Base-by-base conservation (phyloP, 208 protist species). In the Phytomonas sp. region DNA sequence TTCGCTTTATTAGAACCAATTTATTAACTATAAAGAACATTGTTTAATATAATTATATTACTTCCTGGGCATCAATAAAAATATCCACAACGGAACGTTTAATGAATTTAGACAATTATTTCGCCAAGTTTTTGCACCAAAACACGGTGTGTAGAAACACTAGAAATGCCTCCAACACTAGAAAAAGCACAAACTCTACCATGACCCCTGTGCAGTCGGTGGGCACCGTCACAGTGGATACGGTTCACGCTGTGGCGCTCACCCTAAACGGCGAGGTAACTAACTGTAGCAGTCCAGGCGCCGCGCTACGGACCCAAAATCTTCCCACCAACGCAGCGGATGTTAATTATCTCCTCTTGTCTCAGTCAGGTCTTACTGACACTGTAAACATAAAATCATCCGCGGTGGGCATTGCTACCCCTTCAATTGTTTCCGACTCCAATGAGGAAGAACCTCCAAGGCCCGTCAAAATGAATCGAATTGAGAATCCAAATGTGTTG, bases 61-160 rank as follows among this genome's bases (percentile, higher is more conserved):
- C 11, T n/a, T 56, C 32, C 37, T 63, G 32, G 5, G 51, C 31
- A 71, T 65, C 0, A 67, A 70, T 46, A 70, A 60, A 64, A 26
- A 67, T 7, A 66, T 74, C 33, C 15, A 67, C 31, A 36, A 73
- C 6, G 9, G 2, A 20, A 2, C 32, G 33, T 32, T 33, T 29
- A 6, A 82, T 79, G 76, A 87, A 75, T 53, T 43, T 89, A 28
- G 78, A 89, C 32, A 89, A 89, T 51, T 89, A 89, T 75, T 89
- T 89, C 46, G 68, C 84, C 33, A 69, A 59, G 20, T 89, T 81
- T 59, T 71, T 89, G 32, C 62, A 74, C 64, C 72, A 73, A 46
- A 65, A 62, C 3, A 67, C 43, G 11, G 17, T 56, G 46, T 56
- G 46, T 23, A 26, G 20, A 26, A 26, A 56, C 46, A 56, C 46